Evolutionary conservation across 345 rosid species (phyloP), one percentile per base, ranked within the genome.

Genomic region (Brassica cretica): DNA sequence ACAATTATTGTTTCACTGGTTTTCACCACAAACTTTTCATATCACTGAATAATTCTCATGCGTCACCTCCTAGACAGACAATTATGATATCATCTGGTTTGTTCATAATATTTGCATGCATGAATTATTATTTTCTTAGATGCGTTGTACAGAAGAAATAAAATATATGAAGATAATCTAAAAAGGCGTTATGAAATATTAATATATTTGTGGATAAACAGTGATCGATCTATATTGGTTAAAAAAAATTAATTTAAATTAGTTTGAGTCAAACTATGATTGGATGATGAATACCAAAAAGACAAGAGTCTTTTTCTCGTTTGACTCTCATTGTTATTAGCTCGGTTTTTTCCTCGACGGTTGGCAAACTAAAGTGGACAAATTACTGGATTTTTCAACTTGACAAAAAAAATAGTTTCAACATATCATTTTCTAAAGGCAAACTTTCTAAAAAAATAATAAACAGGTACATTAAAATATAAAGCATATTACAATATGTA

Each of bases 281-380:
- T 80, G 83, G 83, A 33, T 75, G 73, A 33, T 46, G 64, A 51
- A 75, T 65, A 75, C 79, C 79, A 75, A 70, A 80, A 80, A 80
- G 79, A 49, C 51, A 70, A 56, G 79, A 70, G 82, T 80, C 79
- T 14, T 55, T 70, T 70, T 80, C 80, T 70, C 60, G 83, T 70
- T 80, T 80, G 83, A 75, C 83, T 80, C 69, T 71, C 25, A 24
- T 64, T 80, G 83, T 64, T 1, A 61, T 59, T 68, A 80, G 68
- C 55, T 75, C 2, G 29, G n/a, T 11, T 33, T 75, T 68, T 65
- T 80, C 73, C 76, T 80, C 79, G 70, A 75, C 70, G 76, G 83
- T 80, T 75, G 83, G 83, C 79, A 80, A 80, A 70, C 83, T 75
- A 80, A 80, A 71, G 60, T 70, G 64, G 83, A 80, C 79, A 80